Evolutionary conservation across 306 rosid genomes (phyloP), one percentile per base, ranked within the genome.

Genomic region (Glycine soja): DNA sequence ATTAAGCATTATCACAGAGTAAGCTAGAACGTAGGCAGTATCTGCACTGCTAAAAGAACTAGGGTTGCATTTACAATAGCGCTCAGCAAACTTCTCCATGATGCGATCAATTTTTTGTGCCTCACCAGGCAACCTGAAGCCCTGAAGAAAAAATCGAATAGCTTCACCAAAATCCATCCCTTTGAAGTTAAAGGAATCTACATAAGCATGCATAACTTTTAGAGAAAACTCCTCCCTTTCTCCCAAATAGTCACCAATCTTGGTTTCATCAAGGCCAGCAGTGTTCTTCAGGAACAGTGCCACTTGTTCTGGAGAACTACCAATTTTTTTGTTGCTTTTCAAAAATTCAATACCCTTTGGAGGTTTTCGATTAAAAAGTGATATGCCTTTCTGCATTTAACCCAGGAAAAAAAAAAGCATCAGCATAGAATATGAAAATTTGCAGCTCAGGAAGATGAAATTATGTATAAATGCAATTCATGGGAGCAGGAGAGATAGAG

Each of bases 51-150:
- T 87, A 84, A 96, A 96, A 61, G 97, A 92, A 92, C 87, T 92
- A 32, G 98, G 97, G 71, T 80, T 96, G 90, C 97, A 93, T 93
- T 93, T 96, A 87, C 99, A 96, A 84, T 88, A 96, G 62, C 99
- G 98, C 87, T 96, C 99, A n/a, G 99, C 99, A 90, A 96, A 93
- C 91, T 96, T 96, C 97, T 96, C 99, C 99, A 96, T 96, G 80
- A 96, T 96, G 74, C 98, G 99, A 81, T 96, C 99, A 57, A 96
- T 96, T 88, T 96, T 96, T 81, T 96, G 99, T 76, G 99, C 99
- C 86, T 96, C 99, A 83, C 99, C 99, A 61, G 99, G 99, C 79
- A 96, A 85, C 89, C 91, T 93, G 89, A 96, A 96, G 84, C 99
- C 99, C 80, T 86, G 91, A 52, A 96, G 97, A 87, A 96, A 96